Evolutionary conservation across 345 rosid species (phyloP), one percentile per base, ranked within the genome.

Genomic region (Eucalyptus paniculata): DNA sequence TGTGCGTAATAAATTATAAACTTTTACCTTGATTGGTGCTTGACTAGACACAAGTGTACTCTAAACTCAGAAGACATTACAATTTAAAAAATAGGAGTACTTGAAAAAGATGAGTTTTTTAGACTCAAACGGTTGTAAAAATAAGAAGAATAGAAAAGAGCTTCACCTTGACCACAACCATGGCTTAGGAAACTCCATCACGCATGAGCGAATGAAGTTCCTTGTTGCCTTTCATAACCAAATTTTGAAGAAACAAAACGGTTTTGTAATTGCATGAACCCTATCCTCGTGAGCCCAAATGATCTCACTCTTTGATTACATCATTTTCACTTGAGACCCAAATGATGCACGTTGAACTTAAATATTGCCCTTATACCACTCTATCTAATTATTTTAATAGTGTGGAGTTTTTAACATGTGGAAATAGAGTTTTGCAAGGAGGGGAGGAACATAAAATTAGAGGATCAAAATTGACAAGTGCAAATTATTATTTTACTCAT

Each of bases 41-140:
- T 37, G 37, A 4, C 37, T 37, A 37, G 37, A 37, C 19, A 65
- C 10, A 4, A 15, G 37, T 17, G 32, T 4, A 4, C 37, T 30
- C 6, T 65, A 65, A 14, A n/a, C 77, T n/a, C 21, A 7, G 5
- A 65, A n/a, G 19, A n/a, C 77, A 65, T n/a, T n/a, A 15, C 10
- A 15, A 65, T 0, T n/a, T n/a, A 4, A 4, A 65, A 65, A 7
- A 65, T 65, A 7, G 3, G 1, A 7, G 77, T 65, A 15, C 3
- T 30, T 2, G 19, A 65, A 65, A 26, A 30, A 65, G 5, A 65
- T n/a, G 37, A 65, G 19, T 17, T 65, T 30, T 62, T 14, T 65
- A 4, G 34, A 65, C 37, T 14, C 10, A 14, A 2, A 7, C 9
- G 1, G 7, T 14, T 14, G 4, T 5, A 1, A 65, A 65, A 4